Percentiles rank a stretch among this genome's conserved stretches.
phyloP scores from a whole-genome alignment of 331 rosid species.

The Ulmus americana region DNA sequence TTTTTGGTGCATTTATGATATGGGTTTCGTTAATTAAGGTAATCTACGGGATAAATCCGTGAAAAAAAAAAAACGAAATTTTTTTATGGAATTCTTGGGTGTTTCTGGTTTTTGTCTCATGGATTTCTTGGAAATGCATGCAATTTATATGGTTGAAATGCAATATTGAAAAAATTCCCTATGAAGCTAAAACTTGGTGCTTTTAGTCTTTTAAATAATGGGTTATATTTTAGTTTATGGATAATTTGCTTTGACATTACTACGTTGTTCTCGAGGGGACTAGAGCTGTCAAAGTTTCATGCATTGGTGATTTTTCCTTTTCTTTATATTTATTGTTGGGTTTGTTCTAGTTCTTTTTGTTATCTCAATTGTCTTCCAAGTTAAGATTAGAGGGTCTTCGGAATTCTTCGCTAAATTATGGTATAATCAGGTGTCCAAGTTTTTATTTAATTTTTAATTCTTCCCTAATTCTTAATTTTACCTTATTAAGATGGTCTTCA shows the following conservation, averaged over 20 bases:
- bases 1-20: constrained; percentile 16
- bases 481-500: too few species aligned
- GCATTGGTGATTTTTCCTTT: not conserved
- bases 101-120: not conserved
- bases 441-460: not conserved
- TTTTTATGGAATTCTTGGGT: not conserved
- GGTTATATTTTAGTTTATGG: not conserved
- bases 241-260: not conserved
- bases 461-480: too few species aligned
- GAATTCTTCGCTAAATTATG: not conserved
- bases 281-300: not conserved
- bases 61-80: not conserved
- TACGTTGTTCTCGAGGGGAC: not conserved
- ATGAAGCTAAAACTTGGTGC: not conserved
- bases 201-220: not conserved
- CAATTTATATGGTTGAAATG: not conserved
- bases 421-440: not conserved
- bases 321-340: not conserved
- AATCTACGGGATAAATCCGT: not conserved
- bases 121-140: not conserved
- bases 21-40: constrained; percentile 18
- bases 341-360: not conserved
- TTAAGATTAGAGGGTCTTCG: not conserved
- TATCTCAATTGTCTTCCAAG: not conserved
- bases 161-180: not conserved